These are phyloP conservation scores for Scedosporium apiospermum DNA, from an alignment of 2,329 filamentous ascomycete species.

Conservation along the genomic window DNA sequence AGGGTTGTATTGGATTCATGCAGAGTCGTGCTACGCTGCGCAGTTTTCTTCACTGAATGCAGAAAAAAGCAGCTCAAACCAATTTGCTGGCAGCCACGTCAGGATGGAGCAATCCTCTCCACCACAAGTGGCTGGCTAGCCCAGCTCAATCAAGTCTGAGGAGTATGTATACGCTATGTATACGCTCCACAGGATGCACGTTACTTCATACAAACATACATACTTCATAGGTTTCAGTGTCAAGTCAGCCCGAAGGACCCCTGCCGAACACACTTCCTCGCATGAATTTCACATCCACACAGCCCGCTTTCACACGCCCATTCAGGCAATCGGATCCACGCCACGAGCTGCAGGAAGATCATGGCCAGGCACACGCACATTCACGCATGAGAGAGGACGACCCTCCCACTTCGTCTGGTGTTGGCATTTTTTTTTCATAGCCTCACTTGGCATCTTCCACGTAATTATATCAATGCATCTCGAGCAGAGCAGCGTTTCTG, in stretches of 20 bases:
- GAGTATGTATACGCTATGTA: not conserved
- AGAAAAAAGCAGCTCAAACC: not conserved
- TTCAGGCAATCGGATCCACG: not conserved
- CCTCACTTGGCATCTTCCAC: not conserved
- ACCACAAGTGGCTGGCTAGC: not conserved
- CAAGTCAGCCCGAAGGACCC: not conserved
- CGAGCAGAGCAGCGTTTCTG: not conserved
- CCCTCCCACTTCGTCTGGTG: not conserved
- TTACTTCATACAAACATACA: no score
- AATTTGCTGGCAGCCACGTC: not conserved
- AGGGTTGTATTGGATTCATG: not conserved
- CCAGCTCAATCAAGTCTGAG: no score
- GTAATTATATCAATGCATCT: not conserved
- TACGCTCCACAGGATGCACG: no score
- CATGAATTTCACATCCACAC: slow-evolving; percentile 1
- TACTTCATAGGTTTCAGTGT: no score
- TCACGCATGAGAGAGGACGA: not conserved
- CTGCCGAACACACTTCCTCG: not conserved
- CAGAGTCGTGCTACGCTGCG: not conserved
- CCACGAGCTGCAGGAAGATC: not conserved
- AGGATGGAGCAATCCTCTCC: not conserved
- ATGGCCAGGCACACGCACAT: not conserved
- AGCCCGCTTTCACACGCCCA: not conserved
- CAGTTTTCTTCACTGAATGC: not conserved
- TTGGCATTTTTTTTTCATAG: not conserved